Conservation (phyloP, 306 rosid species). For the Ceratonia siliqua region DNA sequence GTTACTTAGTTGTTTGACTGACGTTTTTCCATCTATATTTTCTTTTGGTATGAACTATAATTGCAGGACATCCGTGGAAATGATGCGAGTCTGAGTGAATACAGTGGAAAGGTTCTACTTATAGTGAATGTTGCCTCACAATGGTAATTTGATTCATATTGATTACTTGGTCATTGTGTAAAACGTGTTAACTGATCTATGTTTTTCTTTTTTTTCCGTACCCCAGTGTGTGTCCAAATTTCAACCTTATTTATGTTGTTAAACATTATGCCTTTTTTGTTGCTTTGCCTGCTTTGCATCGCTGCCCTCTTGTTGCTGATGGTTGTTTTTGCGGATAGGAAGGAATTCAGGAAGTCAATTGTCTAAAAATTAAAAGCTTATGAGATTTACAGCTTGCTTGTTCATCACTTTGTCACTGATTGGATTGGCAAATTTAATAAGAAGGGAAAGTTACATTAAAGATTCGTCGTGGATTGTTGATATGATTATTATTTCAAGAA, state of each 20-base stretch:
- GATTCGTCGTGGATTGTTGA: neutral
- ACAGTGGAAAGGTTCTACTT: slow-evolving; percentile 72
- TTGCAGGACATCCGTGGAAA: slow-evolving; percentile 80
- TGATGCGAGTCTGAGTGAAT: slow-evolving; percentile 68
- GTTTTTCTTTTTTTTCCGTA: neutral
- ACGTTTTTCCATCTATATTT: neutral
- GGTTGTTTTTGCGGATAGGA: neutral
- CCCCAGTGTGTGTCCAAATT: neutral
- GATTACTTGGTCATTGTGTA: neutral
- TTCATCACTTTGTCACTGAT: neutral
- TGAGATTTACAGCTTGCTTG: neutral
- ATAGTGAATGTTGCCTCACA: slow-evolving; percentile 91
- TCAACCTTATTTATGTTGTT: neutral
- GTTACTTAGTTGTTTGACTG: neutral
- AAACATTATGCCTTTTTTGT: neutral
- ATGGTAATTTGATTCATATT: slow-evolving; percentile 50
- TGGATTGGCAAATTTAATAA: neutral
- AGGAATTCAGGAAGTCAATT: neutral
- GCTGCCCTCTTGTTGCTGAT: too few species aligned
- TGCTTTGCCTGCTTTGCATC: neutral
- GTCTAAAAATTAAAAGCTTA: neutral
- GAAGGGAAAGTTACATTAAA: neutral
- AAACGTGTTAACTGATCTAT: neutral
- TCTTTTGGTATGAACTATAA: slow-evolving; percentile 27
- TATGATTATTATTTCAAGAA: neutral